Percentiles rank a stretch among this genome's conserved stretches.
These are phyloP conservation scores for Fusarium scirpi DNA, from an alignment of 2,329 filamentous ascomycete species.

Conservation along the genomic window DNA sequence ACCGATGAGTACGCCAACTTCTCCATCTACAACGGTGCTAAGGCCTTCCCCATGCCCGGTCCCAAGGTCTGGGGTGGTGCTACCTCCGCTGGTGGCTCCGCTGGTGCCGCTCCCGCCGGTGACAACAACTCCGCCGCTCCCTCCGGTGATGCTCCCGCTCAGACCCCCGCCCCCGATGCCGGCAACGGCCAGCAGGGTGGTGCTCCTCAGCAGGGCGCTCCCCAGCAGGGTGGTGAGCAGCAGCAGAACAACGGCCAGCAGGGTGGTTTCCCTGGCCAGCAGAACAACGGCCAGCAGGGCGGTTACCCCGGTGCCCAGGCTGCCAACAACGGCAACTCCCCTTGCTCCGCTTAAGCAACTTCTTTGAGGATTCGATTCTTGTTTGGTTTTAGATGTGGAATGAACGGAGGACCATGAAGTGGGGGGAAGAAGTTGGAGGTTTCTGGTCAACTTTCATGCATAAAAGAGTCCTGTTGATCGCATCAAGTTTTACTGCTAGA, in stretches of 20 bases:
- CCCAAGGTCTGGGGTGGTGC: slow-evolving; percentile 19
- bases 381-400: slow-evolving; percentile 6
- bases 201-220: neutral
- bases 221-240: neutral
- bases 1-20: slow-evolving; percentile 25
- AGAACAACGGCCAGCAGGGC: neutral
- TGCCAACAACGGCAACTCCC: neutral
- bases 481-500: slow-evolving; percentile 18
- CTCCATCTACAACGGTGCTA: slow-evolving; percentile 26
- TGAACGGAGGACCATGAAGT: slow-evolving; percentile 14
- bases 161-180: neutral
- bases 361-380: neutral
- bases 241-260: neutral
- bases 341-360: slow-evolving; percentile 17
- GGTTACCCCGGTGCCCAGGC: slow-evolving; percentile 10
- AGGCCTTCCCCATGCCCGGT: slow-evolving; percentile 23
- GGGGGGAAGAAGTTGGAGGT: slow-evolving; percentile 8
- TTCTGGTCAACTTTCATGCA: slow-evolving; percentile 24
- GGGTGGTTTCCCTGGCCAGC: neutral
- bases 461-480: slow-evolving; percentile 31
- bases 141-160: neutral
- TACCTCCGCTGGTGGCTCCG: neutral
- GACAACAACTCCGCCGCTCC: neutral
- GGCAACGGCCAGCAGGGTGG: neutral
- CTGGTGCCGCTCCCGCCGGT: neutral